Evolutionary conservation across 164 flowering plant species (phyloP).

Genomic region (Tinospora cordifolia): DNA sequence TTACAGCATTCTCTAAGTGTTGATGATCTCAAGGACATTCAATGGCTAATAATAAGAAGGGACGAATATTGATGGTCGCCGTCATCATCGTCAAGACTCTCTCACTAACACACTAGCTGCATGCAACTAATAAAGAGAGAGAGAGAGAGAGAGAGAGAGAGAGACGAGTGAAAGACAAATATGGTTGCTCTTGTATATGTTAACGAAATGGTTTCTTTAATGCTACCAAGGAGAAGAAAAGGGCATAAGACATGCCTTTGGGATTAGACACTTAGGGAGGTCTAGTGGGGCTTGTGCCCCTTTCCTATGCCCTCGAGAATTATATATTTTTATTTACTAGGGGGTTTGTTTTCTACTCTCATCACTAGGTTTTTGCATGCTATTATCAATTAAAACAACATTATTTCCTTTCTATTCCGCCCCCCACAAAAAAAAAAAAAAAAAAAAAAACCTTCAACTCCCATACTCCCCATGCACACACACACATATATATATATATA

Average conservation of each 20-base stretch:
- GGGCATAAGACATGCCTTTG: conserved; percentile 12
- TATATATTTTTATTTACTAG: no score
- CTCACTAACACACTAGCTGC: no score
- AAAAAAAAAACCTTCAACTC: no score
- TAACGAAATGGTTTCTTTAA: neutral
- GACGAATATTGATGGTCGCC: no score
- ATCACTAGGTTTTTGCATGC: no score
- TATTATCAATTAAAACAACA: no score
- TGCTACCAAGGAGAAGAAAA: conserved; percentile 15
- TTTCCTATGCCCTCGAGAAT: conserved; percentile 8
- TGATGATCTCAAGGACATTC: conserved; percentile 1
- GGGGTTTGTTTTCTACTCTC: conserved; percentile 15
- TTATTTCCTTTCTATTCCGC: no score
- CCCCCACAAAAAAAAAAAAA: no score
- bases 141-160: no score
- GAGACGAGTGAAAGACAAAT: conserved; percentile 11
- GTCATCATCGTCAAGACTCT: no score
- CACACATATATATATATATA: no score
- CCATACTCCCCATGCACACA: no score
- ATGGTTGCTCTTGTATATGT: conserved; percentile 1
- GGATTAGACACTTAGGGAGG: conserved; percentile 8
- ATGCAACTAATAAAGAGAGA: neutral
- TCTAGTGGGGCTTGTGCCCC: conserved; percentile 8
- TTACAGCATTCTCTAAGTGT: neutral
- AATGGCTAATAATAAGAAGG: neutral